These are phyloP conservation scores for Citrus maxima DNA, from an alignment of 345 rosid species.

Conservation along the genomic window DNA sequence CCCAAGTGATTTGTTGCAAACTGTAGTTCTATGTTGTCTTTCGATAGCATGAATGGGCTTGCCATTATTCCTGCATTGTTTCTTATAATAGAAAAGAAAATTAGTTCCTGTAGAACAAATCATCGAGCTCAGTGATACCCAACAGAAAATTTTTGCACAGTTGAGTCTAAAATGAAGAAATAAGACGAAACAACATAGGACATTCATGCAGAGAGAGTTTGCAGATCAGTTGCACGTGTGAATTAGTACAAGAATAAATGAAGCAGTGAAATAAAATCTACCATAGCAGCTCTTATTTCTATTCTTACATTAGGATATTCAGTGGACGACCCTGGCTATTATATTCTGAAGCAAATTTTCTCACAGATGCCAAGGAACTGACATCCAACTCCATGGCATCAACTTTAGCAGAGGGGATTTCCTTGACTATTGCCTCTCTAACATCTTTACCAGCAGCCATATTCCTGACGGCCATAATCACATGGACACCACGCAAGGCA, in stretches of 20 bases:
- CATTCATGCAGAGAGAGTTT: not conserved
- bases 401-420: slow-evolving; percentile 33
- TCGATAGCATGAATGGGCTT: slow-evolving; percentile 30
- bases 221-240: not conserved
- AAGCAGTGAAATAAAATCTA: not conserved
- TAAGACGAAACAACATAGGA: not conserved
- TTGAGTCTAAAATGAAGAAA: not conserved
- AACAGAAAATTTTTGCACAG: not conserved
- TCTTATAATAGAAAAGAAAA: slow-evolving; percentile 5
- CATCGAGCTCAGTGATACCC: not conserved
- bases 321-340: slow-evolving; percentile 37
- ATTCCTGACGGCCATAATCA: slow-evolving; percentile 37
- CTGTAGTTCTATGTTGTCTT: slow-evolving; percentile 34
- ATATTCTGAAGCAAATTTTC: slow-evolving; percentile 43
- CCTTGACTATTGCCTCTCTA: slow-evolving; percentile 28
- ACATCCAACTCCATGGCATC: slow-evolving; percentile 43
- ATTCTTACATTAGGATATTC: slow-evolving; percentile 47
- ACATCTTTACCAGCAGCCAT: slow-evolving; percentile 26
- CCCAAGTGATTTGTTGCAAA: slow-evolving; percentile 38
- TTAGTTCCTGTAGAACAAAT: not conserved
- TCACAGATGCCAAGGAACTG: slow-evolving; percentile 32
- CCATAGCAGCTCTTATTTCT: not conserved
- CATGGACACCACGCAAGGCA: slow-evolving; percentile 43
- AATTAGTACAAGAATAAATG: not conserved
- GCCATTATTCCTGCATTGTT: slow-evolving; percentile 39